Percentiles rank a stretch among this genome's conserved stretches.
These are phyloP conservation scores for Dendrobium huoshanense DNA, from an alignment of 106 monocot genomes.

Conservation along the genomic window DNA sequence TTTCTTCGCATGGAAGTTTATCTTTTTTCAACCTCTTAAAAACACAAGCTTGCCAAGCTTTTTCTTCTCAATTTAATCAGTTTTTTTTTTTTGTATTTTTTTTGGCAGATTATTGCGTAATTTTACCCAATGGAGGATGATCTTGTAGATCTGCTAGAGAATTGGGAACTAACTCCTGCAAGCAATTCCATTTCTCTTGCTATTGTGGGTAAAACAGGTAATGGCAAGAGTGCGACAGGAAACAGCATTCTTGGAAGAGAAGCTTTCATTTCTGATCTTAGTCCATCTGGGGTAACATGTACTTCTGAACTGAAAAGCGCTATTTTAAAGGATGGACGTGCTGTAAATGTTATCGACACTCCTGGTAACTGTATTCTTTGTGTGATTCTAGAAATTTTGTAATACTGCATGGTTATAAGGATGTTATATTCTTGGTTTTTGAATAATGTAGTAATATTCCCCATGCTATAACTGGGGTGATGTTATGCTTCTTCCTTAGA, in stretches of 20 bases:
- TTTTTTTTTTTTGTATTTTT: no score
- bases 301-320: conserved; percentile 49
- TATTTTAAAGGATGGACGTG: conserved; percentile 50
- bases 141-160: conserved; percentile 5
- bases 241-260: conserved; percentile 71
- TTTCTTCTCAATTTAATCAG: no score
- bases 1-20: no score
- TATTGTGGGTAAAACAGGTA: conserved; percentile 72
- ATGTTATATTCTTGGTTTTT: background rate
- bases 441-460: background rate
- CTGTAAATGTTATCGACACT: conserved; percentile 81
- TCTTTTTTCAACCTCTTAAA: no score
- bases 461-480: background rate
- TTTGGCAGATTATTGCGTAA: no score
- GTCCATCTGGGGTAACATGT: conserved; percentile 53
- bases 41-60: no score
- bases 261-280: conserved; percentile 46
- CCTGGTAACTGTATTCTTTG: conserved; percentile 35
- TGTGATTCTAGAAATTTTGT: background rate
- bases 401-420: background rate
- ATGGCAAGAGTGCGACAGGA: conserved; percentile 86
- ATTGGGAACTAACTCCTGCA: conserved; percentile 52
- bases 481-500: no score
- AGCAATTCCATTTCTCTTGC: conserved; percentile 43
- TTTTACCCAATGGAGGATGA: no score